A percentile compares a stretch with the other conserved stretches of the same genome.
Conservation (phyloP, 306 rosid species). For the Urtica urens region DNA sequence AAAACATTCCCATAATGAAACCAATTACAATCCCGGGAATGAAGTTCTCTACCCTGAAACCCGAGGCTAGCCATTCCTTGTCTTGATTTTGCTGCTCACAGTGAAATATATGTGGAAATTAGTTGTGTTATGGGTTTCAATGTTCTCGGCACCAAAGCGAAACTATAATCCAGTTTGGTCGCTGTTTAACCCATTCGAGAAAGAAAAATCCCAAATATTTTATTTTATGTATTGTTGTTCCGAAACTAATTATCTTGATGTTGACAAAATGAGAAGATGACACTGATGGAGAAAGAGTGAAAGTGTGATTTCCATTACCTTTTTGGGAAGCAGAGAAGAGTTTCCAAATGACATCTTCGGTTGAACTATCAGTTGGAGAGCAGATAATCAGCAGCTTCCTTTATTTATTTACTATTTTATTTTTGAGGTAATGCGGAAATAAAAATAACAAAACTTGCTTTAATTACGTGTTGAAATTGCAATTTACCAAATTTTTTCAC, state of each 20-base stretch:
- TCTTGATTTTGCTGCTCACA: slow-evolving; percentile 40
- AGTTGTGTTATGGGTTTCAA: too few species aligned
- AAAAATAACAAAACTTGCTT: too few species aligned
- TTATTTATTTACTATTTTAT: too few species aligned
- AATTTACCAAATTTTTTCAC: too few species aligned
- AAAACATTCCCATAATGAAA: slow-evolving; percentile 62
- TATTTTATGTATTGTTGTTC: not conserved
- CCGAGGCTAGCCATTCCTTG: slow-evolving; percentile 46
- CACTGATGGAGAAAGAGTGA: not conserved
- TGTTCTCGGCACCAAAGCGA: not conserved
- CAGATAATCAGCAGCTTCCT: too few species aligned
- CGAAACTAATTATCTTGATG: not conserved
- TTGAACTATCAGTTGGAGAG: not conserved
- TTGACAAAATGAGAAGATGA: not conserved
- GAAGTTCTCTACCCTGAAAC: slow-evolving; percentile 80
- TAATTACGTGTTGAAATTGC: too few species aligned
- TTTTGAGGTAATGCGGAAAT: too few species aligned
- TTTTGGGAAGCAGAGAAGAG: too few species aligned
- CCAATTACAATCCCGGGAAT: slow-evolving; percentile 87
- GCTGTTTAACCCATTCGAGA: too few species aligned
- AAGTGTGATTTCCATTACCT: not conserved
- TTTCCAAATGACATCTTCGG: not conserved
- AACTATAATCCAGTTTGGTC: not conserved
- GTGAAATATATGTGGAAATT: too few species aligned
- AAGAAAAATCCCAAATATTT: too few species aligned